phyloP scores from a whole-genome alignment of 2,329 filamentous ascomycete genomes.

The Botrytis pseudocinerea region DNA sequence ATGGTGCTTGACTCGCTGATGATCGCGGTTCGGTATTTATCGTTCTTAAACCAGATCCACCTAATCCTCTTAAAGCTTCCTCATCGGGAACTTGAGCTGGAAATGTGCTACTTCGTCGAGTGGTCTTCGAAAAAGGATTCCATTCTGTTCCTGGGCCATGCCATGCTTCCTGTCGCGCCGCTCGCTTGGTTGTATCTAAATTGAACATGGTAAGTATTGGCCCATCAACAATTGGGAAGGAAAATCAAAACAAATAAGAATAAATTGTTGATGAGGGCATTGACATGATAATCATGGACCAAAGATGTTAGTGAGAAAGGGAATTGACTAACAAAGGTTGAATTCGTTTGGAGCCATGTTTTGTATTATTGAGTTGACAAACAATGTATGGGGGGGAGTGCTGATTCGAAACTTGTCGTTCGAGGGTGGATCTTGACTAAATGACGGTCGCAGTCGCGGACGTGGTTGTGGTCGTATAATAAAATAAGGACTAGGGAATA shows the following conservation, averaged over 20 bases:
- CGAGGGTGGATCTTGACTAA: not conserved
- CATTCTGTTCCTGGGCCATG: slow-evolving; percentile 32
- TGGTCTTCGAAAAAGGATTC: slow-evolving; percentile 38
- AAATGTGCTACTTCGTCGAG: slow-evolving; percentile 28
- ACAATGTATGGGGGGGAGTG: not conserved
- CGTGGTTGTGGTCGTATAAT: not conserved
- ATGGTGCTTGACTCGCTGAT: slow-evolving; percentile 22
- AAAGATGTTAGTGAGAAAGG: not conserved
- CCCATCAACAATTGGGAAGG: not conserved
- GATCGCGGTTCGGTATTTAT: slow-evolving; percentile 30
- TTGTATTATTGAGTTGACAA: not conserved
- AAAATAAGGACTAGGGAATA: not conserved
- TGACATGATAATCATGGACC: not conserved
- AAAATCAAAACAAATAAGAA: not conserved
- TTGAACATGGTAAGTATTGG: slow-evolving; percentile 25
- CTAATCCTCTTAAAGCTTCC: slow-evolving; percentile 19
- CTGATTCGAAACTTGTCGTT: not conserved
- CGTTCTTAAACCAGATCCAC: slow-evolving; percentile 24
- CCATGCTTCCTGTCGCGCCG: slow-evolving; percentile 40
- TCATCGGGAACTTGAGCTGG: slow-evolving; percentile 21
- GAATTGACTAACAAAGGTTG: slow-evolving; percentile 14
- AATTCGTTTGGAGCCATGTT: slow-evolving; percentile 10
- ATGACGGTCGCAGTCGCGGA: not conserved
- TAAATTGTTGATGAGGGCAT: not conserved
- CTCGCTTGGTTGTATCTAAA: slow-evolving; percentile 36